Evolutionary conservation across 75 land plant genomes (phyloP).

Genomic region (Sequoiadendron giganteum): DNA sequence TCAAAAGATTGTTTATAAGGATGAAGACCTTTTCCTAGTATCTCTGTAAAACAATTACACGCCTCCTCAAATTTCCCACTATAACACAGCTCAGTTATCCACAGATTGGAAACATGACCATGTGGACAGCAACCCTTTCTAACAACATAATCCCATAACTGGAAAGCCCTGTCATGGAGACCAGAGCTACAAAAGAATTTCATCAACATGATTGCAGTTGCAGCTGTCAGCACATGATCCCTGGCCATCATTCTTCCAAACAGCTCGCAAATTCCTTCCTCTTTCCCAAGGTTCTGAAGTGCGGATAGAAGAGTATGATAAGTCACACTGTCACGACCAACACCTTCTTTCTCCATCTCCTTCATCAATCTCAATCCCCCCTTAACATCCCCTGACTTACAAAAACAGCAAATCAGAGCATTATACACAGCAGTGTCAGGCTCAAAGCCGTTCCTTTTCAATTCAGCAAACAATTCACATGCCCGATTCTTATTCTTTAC

Average conservation of each 20-base stretch:
- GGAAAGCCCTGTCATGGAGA: conserved; percentile 32
- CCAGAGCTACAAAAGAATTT: conserved; percentile 44
- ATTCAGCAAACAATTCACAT: conserved; percentile 44
- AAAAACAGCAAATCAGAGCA: conserved; percentile 51
- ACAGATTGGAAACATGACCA: conserved; percentile 44
- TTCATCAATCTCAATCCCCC: conserved; percentile 47
- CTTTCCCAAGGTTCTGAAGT: conserved; percentile 22
- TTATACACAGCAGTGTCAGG: conserved; percentile 55
- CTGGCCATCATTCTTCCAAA: conserved; percentile 35
- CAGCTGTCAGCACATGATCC: conserved; percentile 35
- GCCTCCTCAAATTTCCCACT: conserved; percentile 45
- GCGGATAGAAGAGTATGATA: conserved; percentile 67
- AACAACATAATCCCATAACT: conserved; percentile 53
- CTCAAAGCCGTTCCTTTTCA: conserved; percentile 21
- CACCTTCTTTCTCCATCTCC: conserved; percentile 52
- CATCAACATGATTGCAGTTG: conserved; percentile 59
- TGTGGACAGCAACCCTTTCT: conserved; percentile 63
- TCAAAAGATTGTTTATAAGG: conserved; percentile 27
- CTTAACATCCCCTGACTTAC: conserved; percentile 31
- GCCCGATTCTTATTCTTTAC: conserved; percentile 37
- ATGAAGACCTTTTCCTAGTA: conserved; percentile 46
- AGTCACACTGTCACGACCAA: conserved; percentile 57
- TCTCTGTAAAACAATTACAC: conserved; percentile 28
- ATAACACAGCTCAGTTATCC: conserved; percentile 51
- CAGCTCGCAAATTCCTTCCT: conserved; percentile 38